Evolutionary conservation across 139 green algal genomes (phyloP).

Genomic region (Coelastrella sp.): DNA sequence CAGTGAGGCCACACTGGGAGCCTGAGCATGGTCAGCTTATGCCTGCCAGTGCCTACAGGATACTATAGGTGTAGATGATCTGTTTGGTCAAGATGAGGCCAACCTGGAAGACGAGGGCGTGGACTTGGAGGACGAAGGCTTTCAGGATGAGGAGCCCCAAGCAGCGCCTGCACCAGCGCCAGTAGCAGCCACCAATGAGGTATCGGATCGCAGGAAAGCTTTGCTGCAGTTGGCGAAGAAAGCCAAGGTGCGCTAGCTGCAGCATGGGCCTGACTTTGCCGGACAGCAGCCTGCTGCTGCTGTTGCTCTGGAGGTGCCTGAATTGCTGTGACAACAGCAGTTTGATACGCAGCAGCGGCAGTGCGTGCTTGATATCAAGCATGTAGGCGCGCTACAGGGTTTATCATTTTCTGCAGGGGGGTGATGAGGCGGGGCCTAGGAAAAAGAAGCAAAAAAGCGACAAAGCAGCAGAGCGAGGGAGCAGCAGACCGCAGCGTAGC

Average conservation of each 20-base stretch:
- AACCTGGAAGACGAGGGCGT: not conserved
- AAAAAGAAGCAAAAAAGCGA: constrained; percentile 21
- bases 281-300: not conserved
- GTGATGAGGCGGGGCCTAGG: not conserved
- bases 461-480: not conserved
- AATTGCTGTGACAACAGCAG: not conserved
- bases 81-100: not conserved
- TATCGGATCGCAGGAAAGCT: not conserved
- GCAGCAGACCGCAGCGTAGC: constrained; percentile 33
- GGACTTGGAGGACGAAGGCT: constrained; percentile 1
- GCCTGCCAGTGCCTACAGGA: not conserved
- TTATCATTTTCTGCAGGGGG: not conserved
- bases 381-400: too few species aligned
- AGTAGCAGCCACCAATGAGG: not conserved
- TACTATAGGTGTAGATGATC: not conserved
- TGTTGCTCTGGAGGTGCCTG: not conserved
- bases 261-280: not conserved
- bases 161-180: not conserved
- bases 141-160: constrained; percentile 7
- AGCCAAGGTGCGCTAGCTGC: not conserved
- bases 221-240: not conserved
- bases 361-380: too few species aligned
- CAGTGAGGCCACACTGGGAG: not conserved
- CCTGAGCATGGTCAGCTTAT: not conserved
- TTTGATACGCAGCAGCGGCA: too few species aligned